phyloP scores from a whole-genome alignment of 2,329 filamentous ascomycete species.

The Epicoccum nigrum region DNA sequence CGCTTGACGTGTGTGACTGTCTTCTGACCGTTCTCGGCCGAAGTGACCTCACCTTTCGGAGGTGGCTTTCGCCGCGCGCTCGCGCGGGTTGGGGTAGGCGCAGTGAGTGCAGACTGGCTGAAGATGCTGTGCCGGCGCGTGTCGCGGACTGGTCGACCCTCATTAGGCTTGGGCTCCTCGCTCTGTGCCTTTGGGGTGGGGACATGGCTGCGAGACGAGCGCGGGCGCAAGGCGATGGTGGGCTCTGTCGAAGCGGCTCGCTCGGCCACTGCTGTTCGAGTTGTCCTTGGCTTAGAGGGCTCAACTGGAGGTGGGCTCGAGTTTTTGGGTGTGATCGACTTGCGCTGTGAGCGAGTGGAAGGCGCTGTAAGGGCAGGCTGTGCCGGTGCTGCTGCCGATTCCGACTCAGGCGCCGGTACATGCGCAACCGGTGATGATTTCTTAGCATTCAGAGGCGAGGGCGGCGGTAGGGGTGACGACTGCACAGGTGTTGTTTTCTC shows the following conservation, averaged over 20 bases:
- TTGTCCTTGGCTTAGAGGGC: slow-evolving; percentile 28
- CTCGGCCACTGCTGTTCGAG: slow-evolving; percentile 25
- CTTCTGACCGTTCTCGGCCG: slow-evolving; percentile 63
- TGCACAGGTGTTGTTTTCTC: slow-evolving; percentile 26
- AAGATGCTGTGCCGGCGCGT: slow-evolving; percentile 55
- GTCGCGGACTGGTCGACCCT: slow-evolving; percentile 44
- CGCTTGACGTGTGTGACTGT: slow-evolving; percentile 74
- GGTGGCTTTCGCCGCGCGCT: slow-evolving; percentile 69
- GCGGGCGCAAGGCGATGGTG: slow-evolving; percentile 33
- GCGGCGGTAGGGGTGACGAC: slow-evolving; percentile 24
- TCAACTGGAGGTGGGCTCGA: slow-evolving; percentile 28
- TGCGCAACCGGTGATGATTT: slow-evolving; percentile 13
- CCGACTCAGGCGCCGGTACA: slow-evolving; percentile 4
- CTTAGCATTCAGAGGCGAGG: slow-evolving; percentile 22
- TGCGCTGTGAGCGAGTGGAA: slow-evolving; percentile 43
- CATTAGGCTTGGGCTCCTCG: slow-evolving; percentile 53
- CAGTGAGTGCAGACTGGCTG: slow-evolving; percentile 45
- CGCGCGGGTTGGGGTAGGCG: slow-evolving; percentile 46
- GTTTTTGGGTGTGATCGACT: slow-evolving; percentile 39
- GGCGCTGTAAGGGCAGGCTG: slow-evolving; percentile 35
- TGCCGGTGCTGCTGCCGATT: slow-evolving; percentile 15
- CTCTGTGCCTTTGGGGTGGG: slow-evolving; percentile 54
- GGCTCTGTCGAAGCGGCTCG: slow-evolving; percentile 18
- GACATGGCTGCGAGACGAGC: slow-evolving; percentile 49
- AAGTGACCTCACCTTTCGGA: slow-evolving; percentile 73